Evolutionary conservation across 495 filamentous ascomycete genomes (phyloP), one percentile per base, ranked within the genome.

Genomic region (Penicillium longicatenatum): DNA sequence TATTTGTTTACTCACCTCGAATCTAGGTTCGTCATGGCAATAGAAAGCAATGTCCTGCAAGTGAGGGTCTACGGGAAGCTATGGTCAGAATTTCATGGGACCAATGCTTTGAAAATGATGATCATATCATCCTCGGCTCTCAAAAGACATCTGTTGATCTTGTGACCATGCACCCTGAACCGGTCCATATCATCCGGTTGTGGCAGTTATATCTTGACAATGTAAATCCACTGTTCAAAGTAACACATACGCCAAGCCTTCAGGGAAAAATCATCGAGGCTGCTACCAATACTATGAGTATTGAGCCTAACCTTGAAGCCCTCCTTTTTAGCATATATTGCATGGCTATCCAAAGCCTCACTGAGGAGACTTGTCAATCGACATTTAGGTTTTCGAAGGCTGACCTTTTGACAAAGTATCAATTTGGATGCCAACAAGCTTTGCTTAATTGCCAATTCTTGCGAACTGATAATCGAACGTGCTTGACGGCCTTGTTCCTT

Each of bases 281-380:
- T 8, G 62, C 64, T 6, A 55, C 57, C 30, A 60, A 73, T 30
- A 3, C 69, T 4, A 29, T 39, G 17, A 55, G 60, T 19, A 57
- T 71, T 5, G 50, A 55, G 17, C 62, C 67, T 2, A 45, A 53
- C 6, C 50, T 75, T 2, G 69, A 74, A 47, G 70, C 71, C 0
- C 62, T 87, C 0, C 77, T 87, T 72, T 86, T 87, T 55, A 65
- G 78, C 59, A 83, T 87, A 12, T 87, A 87, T 59, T 81, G 70
- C 58, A 70, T 79, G 26, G 61, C 83, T 4, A 46, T 82, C 21
- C 17, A 74, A 10, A 84, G 78, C 63, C 67, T 85, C 14, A 37
- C 42, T 14, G 58, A 54, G 0, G 72, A 79, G 1, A 75, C 81
- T 0, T 84, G 77, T 59, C 67, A 55, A 10, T 50, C 62, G 24